Conservation (phyloP, 2,329 filamentous ascomycete genomes). For the Aurifilum marmelostoma region DNA sequence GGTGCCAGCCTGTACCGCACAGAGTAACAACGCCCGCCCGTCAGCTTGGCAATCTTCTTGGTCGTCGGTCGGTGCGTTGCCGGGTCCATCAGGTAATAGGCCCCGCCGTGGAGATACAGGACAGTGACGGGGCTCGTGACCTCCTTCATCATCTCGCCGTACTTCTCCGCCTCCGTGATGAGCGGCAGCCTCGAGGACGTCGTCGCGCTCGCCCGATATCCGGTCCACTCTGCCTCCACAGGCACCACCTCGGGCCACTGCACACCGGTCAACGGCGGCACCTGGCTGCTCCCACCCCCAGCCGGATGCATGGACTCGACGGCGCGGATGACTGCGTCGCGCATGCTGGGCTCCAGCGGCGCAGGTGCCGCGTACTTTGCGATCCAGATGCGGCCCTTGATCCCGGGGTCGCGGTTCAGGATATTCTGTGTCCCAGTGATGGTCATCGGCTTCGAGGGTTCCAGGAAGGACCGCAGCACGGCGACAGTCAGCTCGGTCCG, state of each 20-base stretch:
- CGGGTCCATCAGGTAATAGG: slow-evolving; percentile 74
- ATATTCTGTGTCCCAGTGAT: slow-evolving; percentile 66
- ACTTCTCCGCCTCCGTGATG: slow-evolving; percentile 67
- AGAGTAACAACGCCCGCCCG: slow-evolving; percentile 69
- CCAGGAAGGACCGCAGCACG: slow-evolving; percentile 69
- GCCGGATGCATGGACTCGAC: slow-evolving; percentile 56
- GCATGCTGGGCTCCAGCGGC: slow-evolving; percentile 59
- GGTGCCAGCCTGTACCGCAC: slow-evolving; percentile 77
- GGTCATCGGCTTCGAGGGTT: slow-evolving; percentile 48
- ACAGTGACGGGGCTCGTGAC: slow-evolving; percentile 65
- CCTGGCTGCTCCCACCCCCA: neutral
- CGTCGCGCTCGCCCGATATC: slow-evolving; percentile 61
- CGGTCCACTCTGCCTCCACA: slow-evolving; percentile 77
- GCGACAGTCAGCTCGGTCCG: slow-evolving; percentile 73
- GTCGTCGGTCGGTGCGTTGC: slow-evolving; percentile 63
- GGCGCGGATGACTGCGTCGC: slow-evolving; percentile 60
- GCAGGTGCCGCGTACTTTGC: slow-evolving; percentile 67
- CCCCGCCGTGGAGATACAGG: slow-evolving; percentile 78
- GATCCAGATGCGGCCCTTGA: slow-evolving; percentile 84
- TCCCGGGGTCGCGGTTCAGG: slow-evolving; percentile 63
- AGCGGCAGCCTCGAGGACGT: slow-evolving; percentile 54
- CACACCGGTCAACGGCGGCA: slow-evolving; percentile 33
- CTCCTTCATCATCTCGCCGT: slow-evolving; percentile 68
- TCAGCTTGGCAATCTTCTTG: slow-evolving; percentile 66
- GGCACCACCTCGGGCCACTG: slow-evolving; percentile 55